Evolutionary conservation across 805 yeast species (phyloP).

Genomic region (Yarrowia phangngaensis): DNA sequence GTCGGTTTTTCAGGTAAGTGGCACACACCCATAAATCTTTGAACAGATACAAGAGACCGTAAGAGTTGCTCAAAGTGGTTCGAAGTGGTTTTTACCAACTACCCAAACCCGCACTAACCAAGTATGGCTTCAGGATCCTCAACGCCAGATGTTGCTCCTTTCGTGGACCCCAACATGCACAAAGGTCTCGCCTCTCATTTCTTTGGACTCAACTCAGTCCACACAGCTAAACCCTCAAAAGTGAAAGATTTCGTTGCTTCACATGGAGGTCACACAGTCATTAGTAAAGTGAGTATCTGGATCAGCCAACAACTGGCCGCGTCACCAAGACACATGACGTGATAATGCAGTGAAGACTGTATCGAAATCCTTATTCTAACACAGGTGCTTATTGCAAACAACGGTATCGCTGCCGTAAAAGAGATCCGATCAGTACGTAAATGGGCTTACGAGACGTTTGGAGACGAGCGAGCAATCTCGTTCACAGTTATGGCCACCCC

Average conservation of each 20-base stretch:
- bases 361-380: not conserved
- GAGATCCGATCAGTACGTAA: slow-evolving; percentile 95
- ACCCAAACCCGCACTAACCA: slow-evolving; percentile 3
- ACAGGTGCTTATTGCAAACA: slow-evolving; percentile 83
- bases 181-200: slow-evolving; percentile 62
- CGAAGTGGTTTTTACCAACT: no score
- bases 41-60: no score
- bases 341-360: not conserved
- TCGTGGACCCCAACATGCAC: slow-evolving; percentile 29
- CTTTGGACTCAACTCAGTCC: slow-evolving; percentile 75
- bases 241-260: slow-evolving; percentile 79
- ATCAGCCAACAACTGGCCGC: not conserved
- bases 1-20: slow-evolving; percentile 23
- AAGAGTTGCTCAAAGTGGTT: no score
- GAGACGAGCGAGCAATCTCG: slow-evolving; percentile 87
- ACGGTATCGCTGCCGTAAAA: slow-evolving; percentile 99
- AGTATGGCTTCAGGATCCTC: slow-evolving; percentile 27
- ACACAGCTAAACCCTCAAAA: slow-evolving; percentile 62
- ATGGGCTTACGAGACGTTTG: slow-evolving; percentile 99
- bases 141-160: slow-evolving; percentile 25
- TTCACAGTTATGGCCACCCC: slow-evolving; percentile 99
- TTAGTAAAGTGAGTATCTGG: slow-evolving; percentile 49
- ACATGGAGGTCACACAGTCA: slow-evolving; percentile 93
- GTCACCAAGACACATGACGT: not conserved
- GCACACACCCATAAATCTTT: not conserved